Percentiles rank a stretch among this genome's conserved stretches.
Evolutionary conservation across 805 yeast species (phyloP).

Genomic region (Nakazawaea populi): DNA sequence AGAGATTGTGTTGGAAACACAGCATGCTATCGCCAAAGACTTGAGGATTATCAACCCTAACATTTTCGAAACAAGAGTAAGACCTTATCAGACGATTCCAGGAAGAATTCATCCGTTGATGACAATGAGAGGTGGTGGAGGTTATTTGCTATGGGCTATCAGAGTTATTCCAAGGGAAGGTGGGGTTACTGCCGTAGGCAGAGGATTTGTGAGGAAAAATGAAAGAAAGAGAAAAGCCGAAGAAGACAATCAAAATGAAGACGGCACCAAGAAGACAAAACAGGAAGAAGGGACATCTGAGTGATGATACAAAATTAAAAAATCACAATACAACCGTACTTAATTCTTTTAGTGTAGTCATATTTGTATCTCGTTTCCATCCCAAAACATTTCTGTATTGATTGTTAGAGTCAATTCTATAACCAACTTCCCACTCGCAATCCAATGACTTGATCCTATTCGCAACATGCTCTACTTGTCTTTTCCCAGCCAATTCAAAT

Average conservation of each 20-base stretch:
- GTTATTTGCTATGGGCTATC: slow-evolving; percentile 74
- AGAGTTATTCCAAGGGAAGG: slow-evolving; percentile 66
- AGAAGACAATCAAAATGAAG: slow-evolving; percentile 11
- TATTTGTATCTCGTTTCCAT: slow-evolving; percentile 31
- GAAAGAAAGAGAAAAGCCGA: slow-evolving; percentile 15
- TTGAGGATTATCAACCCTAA: slow-evolving; percentile 76
- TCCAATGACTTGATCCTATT: slow-evolving; percentile 9
- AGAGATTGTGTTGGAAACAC: slow-evolving; percentile 71
- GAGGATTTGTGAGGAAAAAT: slow-evolving; percentile 46
- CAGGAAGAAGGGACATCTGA: not conserved
- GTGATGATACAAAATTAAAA: not conserved
- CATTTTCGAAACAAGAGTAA: slow-evolving; percentile 72
- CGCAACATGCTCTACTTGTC: slow-evolving; percentile 46
- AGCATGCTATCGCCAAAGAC: slow-evolving; percentile 61
- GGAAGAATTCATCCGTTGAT: slow-evolving; percentile 93
- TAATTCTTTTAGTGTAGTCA: slow-evolving; percentile 1
- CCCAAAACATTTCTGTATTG: slow-evolving; percentile 61
- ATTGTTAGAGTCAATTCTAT: slow-evolving; percentile 43
- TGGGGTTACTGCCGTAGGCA: slow-evolving; percentile 61
- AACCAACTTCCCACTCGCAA: slow-evolving; percentile 45
- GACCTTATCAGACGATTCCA: slow-evolving; percentile 87
- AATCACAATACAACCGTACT: not conserved
- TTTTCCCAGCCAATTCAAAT: slow-evolving; percentile 66
- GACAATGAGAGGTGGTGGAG: slow-evolving; percentile 93
- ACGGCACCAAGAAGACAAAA: slow-evolving; percentile 4